A percentile compares a stretch with the other conserved stretches of the same genome.
Conservation (phyloP, 2,329 filamentous ascomycete species). For the Claviceps spartinae region DNA sequence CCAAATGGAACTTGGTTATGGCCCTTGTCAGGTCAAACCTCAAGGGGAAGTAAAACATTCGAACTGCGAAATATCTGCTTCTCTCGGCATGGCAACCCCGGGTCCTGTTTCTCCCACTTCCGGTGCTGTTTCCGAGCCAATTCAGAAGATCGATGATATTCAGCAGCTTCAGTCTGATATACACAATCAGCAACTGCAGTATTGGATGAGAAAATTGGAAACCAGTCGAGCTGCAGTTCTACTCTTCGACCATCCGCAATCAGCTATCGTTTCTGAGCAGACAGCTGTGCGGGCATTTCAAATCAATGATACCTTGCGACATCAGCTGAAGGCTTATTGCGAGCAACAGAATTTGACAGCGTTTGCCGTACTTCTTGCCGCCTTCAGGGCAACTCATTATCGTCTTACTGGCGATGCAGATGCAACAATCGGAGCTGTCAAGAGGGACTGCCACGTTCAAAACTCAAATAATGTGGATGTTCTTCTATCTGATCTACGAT, state of each 20-base stretch:
- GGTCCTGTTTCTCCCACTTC: not conserved
- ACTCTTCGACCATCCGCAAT: conserved; percentile 8
- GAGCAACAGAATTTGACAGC: conserved; percentile 3
- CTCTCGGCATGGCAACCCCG: not conserved
- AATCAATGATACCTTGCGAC: conserved; percentile 6
- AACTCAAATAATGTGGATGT: conserved; percentile 8
- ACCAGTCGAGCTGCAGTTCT: conserved; percentile 9
- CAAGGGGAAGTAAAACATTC: not conserved
- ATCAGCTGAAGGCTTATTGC: conserved; percentile 6
- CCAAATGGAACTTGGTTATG: not conserved
- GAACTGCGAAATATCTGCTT: not conserved
- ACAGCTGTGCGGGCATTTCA: conserved; percentile 3
- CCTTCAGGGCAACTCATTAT: conserved; percentile 14
- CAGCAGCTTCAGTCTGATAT: not conserved
- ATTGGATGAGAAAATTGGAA: conserved; percentile 12
- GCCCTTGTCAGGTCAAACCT: not conserved
- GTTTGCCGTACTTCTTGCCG: conserved; percentile 11
- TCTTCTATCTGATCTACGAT: conserved; percentile 14
- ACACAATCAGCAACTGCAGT: conserved; percentile 9
- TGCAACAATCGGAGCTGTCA: conserved; percentile 11
- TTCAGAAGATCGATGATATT: not conserved
- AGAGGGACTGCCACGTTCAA: conserved; percentile 8
- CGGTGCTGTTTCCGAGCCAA: not conserved
- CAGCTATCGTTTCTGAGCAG: conserved; percentile 6
- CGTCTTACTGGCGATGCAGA: conserved; percentile 14